phyloP scores from a whole-genome alignment of 352 stramenopile species.

The Detonula confervacea region DNA sequence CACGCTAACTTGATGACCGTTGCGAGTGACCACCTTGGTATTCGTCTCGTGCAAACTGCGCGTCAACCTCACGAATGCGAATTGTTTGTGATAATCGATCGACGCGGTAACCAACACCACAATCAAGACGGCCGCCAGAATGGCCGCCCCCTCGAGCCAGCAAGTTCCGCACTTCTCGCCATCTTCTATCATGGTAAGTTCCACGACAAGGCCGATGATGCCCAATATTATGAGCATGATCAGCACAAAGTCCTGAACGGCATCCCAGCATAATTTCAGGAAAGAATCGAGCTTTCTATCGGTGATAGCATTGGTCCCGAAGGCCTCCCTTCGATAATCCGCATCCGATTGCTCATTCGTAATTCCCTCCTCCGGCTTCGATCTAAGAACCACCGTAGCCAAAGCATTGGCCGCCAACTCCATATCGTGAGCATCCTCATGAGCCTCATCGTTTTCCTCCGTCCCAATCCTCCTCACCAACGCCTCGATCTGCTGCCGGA shows the following conservation, averaged over 20 bases:
- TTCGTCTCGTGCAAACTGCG: conserved; percentile 77
- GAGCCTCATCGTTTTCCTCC: not conserved
- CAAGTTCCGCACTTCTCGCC: conserved; percentile 64
- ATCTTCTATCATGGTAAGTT: conserved; percentile 65
- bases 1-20: conserved; percentile 71
- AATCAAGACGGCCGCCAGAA: conserved; percentile 92
- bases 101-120: conserved; percentile 93
- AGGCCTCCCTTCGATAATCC: conserved; percentile 62
- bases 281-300: conserved; percentile 79
- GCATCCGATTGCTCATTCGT: conserved; percentile 57
- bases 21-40: conserved; percentile 80
- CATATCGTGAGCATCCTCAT: conserved; percentile 57
- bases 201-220: conserved; percentile 76
- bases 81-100: conserved; percentile 93
- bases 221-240: conserved; percentile 82
- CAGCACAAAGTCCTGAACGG: conserved; percentile 83
- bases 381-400: conserved; percentile 68
- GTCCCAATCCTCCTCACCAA: conserved; percentile 66
- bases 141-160: conserved; percentile 95
- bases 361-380: conserved; percentile 71
- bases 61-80: conserved; percentile 80
- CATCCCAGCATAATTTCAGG: conserved; percentile 77
- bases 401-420: conserved; percentile 73
- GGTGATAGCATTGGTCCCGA: conserved; percentile 75
- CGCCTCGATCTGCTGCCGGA: conserved; percentile 46